phyloP scores from a whole-genome alignment of 345 rosid genomes.

The Microthlaspi erraticum region DNA sequence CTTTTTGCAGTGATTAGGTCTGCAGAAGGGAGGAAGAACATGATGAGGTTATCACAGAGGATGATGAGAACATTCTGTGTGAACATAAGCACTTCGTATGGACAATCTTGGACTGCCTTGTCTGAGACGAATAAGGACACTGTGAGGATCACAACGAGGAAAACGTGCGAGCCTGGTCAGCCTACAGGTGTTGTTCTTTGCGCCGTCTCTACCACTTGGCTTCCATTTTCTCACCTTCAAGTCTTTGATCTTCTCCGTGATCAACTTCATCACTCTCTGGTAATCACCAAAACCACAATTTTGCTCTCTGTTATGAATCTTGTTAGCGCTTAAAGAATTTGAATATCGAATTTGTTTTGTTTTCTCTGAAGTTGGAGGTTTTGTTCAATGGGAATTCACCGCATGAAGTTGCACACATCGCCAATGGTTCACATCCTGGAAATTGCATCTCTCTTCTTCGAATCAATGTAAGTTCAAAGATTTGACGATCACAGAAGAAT shows the following conservation, averaged over 20 bases:
- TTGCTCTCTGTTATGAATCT: constrained; percentile 1
- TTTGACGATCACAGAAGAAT: too few relatives aligned
- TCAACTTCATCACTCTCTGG: constrained; percentile 79
- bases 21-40: constrained; percentile 73
- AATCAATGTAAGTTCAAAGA: constrained; percentile 59
- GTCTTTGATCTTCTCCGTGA: constrained; percentile 81
- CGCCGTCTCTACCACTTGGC: constrained; percentile 87
- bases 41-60: constrained; percentile 82
- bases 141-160: constrained; percentile 78
- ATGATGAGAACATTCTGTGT: constrained; percentile 78
- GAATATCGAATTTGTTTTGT: neutral
- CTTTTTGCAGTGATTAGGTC: constrained; percentile 66
- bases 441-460: constrained; percentile 95
- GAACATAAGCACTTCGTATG: constrained; percentile 62
- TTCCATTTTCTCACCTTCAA: constrained; percentile 67
- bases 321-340: neutral
- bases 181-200: constrained; percentile 82
- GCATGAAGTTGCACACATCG: constrained; percentile 95
- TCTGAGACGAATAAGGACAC: constrained; percentile 64
- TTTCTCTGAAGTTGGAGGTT: constrained; percentile 57
- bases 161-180: constrained; percentile 73
- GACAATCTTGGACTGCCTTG: constrained; percentile 88
- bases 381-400: constrained; percentile 83
- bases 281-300: constrained; percentile 20
- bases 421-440: constrained; percentile 94